These are phyloP conservation scores for Colletotrichum lentis DNA, from an alignment of 2,329 filamentous ascomycete genomes.

Conservation along the genomic window DNA sequence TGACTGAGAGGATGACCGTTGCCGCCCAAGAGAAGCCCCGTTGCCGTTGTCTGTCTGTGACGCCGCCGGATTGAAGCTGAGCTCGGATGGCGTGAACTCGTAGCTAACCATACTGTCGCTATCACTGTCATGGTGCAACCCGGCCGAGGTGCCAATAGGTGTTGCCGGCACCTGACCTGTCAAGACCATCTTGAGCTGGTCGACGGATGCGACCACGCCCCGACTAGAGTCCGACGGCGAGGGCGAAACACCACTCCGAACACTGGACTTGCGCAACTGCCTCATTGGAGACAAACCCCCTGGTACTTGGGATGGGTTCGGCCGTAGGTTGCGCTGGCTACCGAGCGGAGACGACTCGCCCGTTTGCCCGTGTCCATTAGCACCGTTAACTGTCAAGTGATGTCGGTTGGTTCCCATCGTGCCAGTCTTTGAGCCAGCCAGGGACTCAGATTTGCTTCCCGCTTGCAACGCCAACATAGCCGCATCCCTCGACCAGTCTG, in stretches of 20 bases:
- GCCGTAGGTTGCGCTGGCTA: constrained; percentile 60
- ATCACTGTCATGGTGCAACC: constrained; percentile 60
- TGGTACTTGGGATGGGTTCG: constrained; percentile 53
- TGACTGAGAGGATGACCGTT: constrained; percentile 48
- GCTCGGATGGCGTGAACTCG: constrained; percentile 72
- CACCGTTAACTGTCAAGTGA: constrained; percentile 65
- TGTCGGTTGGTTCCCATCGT: constrained; percentile 63
- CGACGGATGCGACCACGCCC: constrained; percentile 66
- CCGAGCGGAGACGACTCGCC: constrained; percentile 59
- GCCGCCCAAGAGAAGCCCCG: constrained; percentile 42
- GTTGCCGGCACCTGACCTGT: constrained; percentile 58
- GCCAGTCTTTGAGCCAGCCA: constrained; percentile 76
- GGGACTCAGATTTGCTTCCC: constrained; percentile 74
- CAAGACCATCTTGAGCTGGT: constrained; percentile 70
- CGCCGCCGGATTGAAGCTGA: constrained; percentile 63
- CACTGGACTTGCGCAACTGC: constrained; percentile 62
- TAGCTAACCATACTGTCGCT: constrained; percentile 77
- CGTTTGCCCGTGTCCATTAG: constrained; percentile 50
- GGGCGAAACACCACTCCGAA: constrained; percentile 61
- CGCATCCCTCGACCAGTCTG: constrained; percentile 80
- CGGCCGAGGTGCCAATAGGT: constrained; percentile 50
- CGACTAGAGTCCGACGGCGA: constrained; percentile 54
- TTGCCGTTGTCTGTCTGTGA: constrained; percentile 42
- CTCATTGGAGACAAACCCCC: constrained; percentile 47
- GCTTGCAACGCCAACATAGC: constrained; percentile 75